Evolutionary conservation across 2,329 filamentous ascomycete genomes (phyloP).

Genomic region (Shiraia sp.): DNA sequence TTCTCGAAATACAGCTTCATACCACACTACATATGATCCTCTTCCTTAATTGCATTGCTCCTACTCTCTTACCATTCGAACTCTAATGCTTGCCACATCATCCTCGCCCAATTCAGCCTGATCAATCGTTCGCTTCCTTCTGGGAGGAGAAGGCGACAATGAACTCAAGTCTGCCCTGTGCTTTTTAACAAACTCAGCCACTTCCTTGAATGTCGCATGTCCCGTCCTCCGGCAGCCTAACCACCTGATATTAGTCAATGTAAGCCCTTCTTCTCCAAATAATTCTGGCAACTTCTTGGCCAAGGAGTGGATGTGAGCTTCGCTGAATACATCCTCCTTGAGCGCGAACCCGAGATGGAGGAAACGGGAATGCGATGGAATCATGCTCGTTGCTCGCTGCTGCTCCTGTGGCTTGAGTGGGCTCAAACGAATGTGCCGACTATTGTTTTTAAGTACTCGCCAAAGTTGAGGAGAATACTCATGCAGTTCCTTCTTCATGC

Average conservation of each 20-base stretch:
- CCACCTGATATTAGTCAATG: slow-evolving; percentile 1
- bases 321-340: not conserved
- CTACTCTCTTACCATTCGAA: too few species aligned
- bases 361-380: slow-evolving; percentile 2
- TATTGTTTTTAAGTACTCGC: not conserved
- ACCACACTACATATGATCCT: too few species aligned
- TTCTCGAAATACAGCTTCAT: too few species aligned
- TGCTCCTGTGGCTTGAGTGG: slow-evolving; percentile 5
- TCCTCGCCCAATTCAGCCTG: too few species aligned
- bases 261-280: not conserved
- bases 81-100: too few species aligned
- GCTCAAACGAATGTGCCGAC: slow-evolving; percentile 6
- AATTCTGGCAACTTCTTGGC: not conserved
- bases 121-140: too few species aligned
- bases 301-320: not conserved
- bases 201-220: not conserved
- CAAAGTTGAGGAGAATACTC: not conserved
- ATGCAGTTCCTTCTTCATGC: slow-evolving; percentile 3
- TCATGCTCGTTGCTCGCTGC: not conserved
- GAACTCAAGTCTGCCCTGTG: not conserved
- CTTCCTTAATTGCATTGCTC: too few species aligned
- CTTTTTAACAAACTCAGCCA: not conserved
- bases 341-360: slow-evolving; percentile 7
- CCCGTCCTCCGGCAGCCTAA: not conserved
- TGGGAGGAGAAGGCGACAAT: too few species aligned